phyloP scores from a whole-genome alignment of 345 rosid species.

The Durio zibethinus region DNA sequence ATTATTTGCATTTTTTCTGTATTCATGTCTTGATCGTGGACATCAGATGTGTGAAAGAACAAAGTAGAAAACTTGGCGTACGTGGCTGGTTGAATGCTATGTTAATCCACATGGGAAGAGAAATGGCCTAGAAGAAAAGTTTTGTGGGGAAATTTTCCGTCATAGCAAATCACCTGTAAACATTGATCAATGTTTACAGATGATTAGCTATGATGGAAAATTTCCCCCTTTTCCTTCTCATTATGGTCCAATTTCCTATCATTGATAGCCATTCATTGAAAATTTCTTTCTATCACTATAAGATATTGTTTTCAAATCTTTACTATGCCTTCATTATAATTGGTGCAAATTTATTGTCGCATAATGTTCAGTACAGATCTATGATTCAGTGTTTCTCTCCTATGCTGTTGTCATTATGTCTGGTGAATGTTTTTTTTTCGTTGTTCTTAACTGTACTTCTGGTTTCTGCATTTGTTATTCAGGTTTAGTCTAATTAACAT shows the following conservation, averaged over 20 bases:
- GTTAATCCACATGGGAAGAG: not conserved
- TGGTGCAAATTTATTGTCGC: not conserved
- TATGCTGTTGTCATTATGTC: not conserved
- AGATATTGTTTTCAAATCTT: not conserved
- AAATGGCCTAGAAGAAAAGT: constrained; percentile 7
- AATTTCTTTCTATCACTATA: not conserved
- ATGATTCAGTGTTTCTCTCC: no score
- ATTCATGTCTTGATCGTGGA: not conserved
- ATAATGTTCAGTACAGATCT: not conserved
- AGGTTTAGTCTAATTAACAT: not conserved
- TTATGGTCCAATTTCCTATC: not conserved
- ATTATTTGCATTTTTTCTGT: not conserved
- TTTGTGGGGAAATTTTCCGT: no score
- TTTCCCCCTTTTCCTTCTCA: not conserved
- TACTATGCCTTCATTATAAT: no score
- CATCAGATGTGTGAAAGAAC: not conserved
- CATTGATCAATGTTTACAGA: no score
- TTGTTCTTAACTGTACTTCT: not conserved
- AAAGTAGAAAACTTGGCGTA: constrained; percentile 1
- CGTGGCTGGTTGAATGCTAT: not conserved
- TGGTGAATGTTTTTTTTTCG: not conserved
- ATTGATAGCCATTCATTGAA: not conserved
- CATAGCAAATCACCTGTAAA: not conserved
- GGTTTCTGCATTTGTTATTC: not conserved
- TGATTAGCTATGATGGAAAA: not conserved